These are phyloP conservation scores for Lachnellula cervina DNA, from an alignment of 2,329 filamentous ascomycete species.

Conservation along the genomic window DNA sequence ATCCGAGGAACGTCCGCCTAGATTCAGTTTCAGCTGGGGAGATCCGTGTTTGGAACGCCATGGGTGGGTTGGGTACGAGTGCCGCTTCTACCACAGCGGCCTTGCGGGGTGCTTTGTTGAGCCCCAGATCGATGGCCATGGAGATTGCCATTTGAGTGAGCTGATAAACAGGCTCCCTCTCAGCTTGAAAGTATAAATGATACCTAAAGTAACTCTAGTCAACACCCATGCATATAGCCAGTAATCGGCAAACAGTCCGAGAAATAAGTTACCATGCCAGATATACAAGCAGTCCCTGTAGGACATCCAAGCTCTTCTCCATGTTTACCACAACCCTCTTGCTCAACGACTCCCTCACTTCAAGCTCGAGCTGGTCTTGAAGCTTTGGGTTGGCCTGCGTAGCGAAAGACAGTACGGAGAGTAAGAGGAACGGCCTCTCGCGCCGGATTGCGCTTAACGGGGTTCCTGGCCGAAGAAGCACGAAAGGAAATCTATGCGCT, in stretches of 20 bases:
- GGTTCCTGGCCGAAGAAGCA: slow-evolving; percentile 33
- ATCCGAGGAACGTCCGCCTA: slow-evolving; percentile 24
- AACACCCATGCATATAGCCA: background rate
- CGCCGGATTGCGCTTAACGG: slow-evolving; percentile 40
- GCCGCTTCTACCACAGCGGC: background rate
- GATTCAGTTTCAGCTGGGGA: slow-evolving; percentile 19
- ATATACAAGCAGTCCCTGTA: slow-evolving; percentile 55
- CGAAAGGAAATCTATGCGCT: slow-evolving; percentile 20
- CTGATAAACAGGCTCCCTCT: slow-evolving; percentile 31
- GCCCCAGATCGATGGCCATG: slow-evolving; percentile 29
- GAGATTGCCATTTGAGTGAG: slow-evolving; percentile 29
- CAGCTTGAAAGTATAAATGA: slow-evolving; percentile 29
- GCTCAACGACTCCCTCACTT: slow-evolving; percentile 52
- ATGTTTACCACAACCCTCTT: slow-evolving; percentile 53
- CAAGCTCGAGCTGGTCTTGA: slow-evolving; percentile 51
- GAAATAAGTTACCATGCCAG: slow-evolving; percentile 46
- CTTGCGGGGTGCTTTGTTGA: slow-evolving; percentile 12
- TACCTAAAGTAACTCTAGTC: slow-evolving; percentile 14
- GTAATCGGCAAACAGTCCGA: background rate
- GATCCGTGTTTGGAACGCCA: background rate
- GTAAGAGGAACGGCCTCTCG: slow-evolving; percentile 48
- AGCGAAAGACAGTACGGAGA: slow-evolving; percentile 49
- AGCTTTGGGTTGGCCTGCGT: slow-evolving; percentile 46
- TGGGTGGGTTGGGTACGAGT: background rate
- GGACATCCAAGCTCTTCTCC: slow-evolving; percentile 51